Base-by-base conservation (phyloP, 257 asterid genomes). In the Paraleonurus japonicus region DNA sequence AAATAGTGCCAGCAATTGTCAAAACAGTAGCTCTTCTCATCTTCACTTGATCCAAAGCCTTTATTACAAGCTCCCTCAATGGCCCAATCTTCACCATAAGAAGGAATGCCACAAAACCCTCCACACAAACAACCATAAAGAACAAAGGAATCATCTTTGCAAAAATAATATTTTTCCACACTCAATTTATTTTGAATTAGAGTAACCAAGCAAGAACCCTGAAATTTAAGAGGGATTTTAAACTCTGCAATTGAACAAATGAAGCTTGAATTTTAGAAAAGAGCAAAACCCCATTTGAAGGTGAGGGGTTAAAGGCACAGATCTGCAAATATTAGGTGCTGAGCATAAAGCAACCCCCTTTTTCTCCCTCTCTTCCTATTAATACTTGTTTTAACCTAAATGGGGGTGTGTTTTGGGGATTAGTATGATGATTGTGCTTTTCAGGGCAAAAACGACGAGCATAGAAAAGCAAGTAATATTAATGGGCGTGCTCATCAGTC, bases 41-140 rank as follows among this genome's bases (percentile, higher is more conserved):
- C 73, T 87, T 93, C 86, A 89, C 95, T 65, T 87, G 93, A 87
- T 93, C 98, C 80, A 93, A 77, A 75, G 91, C 83, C 87, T 87
- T 93, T 37, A 90, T 90, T 53, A 89, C 91, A 73, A 90, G 81
- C 74, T 90, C 97, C 74, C 97, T 89, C 20, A 90, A 67, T 26
- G 92, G 96, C 67, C 97, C 98, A 76, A 93, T 93, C 87, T 90
- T 89, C 80, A 93, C 98, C 90, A 89, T 65, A 54, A 93, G 30
- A 70, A 90, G 90, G 71, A 90, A 89, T 48, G 98, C 96, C 72
- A 87, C 87, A 48, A 87, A 55, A 32, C 98, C 86, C 90, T 93
- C 97, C 26, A 61, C 79, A 74, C 78, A 89, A 3, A 93, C 88
- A 67, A 89, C 97, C 76, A 90, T 57, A 65, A 85, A 90, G 84